These are phyloP conservation scores for Rhodotorula sp. DNA, from an alignment of 1,284 basidiomycete species.

Conservation along the genomic window DNA sequence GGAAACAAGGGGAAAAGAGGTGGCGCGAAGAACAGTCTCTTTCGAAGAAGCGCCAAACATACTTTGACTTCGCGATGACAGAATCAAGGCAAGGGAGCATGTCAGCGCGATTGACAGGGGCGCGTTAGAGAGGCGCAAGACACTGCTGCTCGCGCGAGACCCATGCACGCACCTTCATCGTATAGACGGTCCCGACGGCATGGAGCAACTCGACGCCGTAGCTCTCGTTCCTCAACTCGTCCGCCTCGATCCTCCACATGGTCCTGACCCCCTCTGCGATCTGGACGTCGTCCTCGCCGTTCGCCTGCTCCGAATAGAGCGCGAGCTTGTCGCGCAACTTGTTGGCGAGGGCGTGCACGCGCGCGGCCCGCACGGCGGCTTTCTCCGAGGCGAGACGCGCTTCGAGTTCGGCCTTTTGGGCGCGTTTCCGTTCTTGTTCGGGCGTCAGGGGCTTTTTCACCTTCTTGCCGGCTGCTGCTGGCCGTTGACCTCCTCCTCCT, in stretches of 20 bases:
- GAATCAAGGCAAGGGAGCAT: too few species aligned
- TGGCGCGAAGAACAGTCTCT: background rate
- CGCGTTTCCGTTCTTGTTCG: conserved; percentile 67
- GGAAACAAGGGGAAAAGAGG: background rate
- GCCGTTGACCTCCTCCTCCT: conserved; percentile 8
- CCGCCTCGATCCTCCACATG: conserved; percentile 48
- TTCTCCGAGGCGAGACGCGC: conserved; percentile 24
- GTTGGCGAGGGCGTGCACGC: conserved; percentile 77
- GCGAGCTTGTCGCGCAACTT: conserved; percentile 72
- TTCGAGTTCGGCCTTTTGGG: conserved; percentile 54
- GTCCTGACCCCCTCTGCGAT: conserved; percentile 42
- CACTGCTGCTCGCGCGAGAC: background rate
- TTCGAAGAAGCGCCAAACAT: background rate
- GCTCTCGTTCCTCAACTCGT: conserved; percentile 79
- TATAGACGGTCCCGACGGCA: conserved; percentile 86
- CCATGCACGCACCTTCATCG: conserved; percentile 64
- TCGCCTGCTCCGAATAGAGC: conserved; percentile 88
- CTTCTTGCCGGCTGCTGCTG: background rate
- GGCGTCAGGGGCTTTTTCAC: conserved; percentile 60
- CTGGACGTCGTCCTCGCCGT: conserved; percentile 45
- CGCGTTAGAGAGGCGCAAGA: background rate
- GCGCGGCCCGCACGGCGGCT: conserved; percentile 65
- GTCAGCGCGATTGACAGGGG: background rate
- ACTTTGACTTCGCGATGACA: conserved; percentile 1
- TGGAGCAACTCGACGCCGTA: conserved; percentile 92